Percentiles rank a stretch among this genome's conserved stretches.
These are phyloP conservation scores for Chaetomium sp. DNA, from an alignment of 2,329 filamentous ascomycete species.

Conservation along the genomic window DNA sequence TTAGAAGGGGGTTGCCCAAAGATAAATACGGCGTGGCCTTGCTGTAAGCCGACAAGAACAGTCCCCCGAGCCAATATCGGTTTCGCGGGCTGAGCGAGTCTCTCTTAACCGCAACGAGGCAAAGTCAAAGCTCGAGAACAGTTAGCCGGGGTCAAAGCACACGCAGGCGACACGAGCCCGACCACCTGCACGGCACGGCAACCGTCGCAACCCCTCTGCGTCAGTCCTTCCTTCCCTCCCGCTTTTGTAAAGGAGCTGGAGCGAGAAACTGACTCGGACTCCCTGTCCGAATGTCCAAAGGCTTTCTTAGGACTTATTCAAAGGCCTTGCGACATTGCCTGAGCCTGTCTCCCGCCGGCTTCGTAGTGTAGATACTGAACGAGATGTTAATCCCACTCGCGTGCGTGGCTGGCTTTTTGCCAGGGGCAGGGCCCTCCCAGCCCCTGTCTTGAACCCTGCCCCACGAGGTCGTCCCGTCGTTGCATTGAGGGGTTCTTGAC, in stretches of 20 bases:
- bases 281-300: too few relatives aligned
- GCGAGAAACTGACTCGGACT: too few relatives aligned
- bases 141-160: constrained; percentile 6
- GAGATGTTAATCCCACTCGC: too few relatives aligned
- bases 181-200: background rate
- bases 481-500: constrained; percentile 10
- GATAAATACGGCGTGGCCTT: background rate
- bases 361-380: too few relatives aligned
- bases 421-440: background rate
- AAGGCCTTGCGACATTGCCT: too few relatives aligned
- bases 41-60: background rate
- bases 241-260: too few relatives aligned
- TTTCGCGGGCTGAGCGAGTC: background rate
- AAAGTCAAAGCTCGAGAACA: background rate
- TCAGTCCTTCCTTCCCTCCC: background rate
- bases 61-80: background rate
- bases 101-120: background rate
- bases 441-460: background rate
- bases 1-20: background rate
- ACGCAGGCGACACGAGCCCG: background rate
- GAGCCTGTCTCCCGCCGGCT: too few relatives aligned
- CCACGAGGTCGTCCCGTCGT: constrained; percentile 6
- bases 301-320: too few relatives aligned
- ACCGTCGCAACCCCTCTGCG: background rate
- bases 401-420: background rate